Conservation (phyloP, 345 rosid species). For the Dipteronia sinensis region DNA sequence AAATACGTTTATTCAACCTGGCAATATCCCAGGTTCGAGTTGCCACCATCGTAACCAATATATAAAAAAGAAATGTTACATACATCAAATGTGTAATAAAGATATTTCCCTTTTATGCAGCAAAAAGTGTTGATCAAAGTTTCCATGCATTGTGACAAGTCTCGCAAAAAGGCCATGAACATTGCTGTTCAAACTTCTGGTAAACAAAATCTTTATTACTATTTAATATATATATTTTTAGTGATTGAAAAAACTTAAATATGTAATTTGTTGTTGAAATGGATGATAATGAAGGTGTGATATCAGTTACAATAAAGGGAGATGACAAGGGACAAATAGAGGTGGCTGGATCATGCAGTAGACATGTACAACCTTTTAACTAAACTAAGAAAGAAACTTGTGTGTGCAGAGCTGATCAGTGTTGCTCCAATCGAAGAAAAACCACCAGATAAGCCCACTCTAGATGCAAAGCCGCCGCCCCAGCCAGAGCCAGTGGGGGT, state of each 20-base stretch:
- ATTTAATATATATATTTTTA: too few relatives aligned
- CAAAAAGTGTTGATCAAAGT: constrained; percentile 38
- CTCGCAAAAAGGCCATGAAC: constrained; percentile 29
- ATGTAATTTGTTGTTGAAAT: background rate
- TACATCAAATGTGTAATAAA: too few relatives aligned
- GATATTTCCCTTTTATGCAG: constrained; percentile 7
- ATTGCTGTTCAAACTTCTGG: constrained; percentile 27
- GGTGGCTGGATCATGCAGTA: constrained; percentile 11
- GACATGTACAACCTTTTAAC: constrained; percentile 3
- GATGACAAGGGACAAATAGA: constrained; percentile 20
- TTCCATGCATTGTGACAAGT: constrained; percentile 15
- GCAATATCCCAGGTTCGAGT: too few relatives aligned
- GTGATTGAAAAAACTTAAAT: too few relatives aligned
- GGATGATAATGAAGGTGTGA: constrained; percentile 13
- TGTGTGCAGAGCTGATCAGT: constrained; percentile 11
- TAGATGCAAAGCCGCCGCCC: too few relatives aligned
- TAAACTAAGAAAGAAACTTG: constrained; percentile 8
- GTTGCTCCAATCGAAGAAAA: background rate
- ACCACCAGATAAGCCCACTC: too few relatives aligned
- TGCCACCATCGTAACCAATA: too few relatives aligned
- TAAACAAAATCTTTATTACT: background rate
- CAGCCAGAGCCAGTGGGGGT: too few relatives aligned
- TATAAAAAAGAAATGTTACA: too few relatives aligned
- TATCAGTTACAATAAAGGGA: background rate
- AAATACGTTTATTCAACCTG: too few relatives aligned